Evolutionary conservation across 129 eudicot genomes (phyloP).

Genomic region (Solidago caesia): DNA sequence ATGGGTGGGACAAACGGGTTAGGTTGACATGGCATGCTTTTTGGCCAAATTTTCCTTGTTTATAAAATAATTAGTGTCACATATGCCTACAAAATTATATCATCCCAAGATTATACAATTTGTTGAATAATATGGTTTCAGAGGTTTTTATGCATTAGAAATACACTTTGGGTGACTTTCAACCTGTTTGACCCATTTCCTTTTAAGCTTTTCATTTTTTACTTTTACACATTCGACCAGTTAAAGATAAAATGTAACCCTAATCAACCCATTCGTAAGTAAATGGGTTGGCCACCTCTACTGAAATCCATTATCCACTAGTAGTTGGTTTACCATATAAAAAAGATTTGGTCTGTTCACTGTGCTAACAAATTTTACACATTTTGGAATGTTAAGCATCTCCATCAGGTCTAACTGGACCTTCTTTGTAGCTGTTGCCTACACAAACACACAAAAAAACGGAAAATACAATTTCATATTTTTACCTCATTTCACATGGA

Average conservation of each 20-base stretch:
- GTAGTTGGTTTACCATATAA: constrained; percentile 65
- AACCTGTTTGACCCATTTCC: neutral
- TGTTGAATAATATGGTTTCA: neutral
- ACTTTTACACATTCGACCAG: neutral
- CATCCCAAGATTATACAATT: neutral
- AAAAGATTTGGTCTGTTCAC: constrained; percentile 96
- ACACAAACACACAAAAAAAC: constrained; percentile 6
- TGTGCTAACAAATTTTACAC: constrained; percentile 89
- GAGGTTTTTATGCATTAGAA: neutral
- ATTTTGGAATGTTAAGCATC: constrained; percentile 89
- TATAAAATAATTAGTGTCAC: neutral
- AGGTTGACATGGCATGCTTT: neutral
- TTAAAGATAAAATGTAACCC: neutral
- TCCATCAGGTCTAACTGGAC: constrained; percentile 91
- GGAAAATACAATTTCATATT: neutral
- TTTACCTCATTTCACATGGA: constrained; percentile 11
- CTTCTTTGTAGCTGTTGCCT: constrained; percentile 98
- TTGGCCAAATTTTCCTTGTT: neutral
- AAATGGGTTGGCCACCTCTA: neutral
- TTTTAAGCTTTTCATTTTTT: neutral
- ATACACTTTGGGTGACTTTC: neutral
- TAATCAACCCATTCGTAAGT: neutral
- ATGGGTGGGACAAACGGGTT: neutral
- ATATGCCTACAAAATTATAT: neutral
- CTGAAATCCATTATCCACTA: constrained; percentile 13